Base-by-base conservation (phyloP, 2,329 filamentous ascomycete genomes). In the Geosmithia morbida region DNA sequence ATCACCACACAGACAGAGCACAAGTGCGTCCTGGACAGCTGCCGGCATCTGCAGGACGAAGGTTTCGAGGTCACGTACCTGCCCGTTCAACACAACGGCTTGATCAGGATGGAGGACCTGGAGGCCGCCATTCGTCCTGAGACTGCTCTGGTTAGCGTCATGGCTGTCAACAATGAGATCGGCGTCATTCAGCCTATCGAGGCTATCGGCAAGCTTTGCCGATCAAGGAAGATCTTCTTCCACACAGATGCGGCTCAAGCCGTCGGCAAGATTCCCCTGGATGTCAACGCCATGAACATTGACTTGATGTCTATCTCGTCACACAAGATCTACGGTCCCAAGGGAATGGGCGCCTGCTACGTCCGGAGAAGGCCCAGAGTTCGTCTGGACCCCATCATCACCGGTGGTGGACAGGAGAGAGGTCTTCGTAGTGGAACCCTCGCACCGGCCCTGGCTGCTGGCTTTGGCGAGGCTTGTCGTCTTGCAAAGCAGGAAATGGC, bases 121-220 rank as follows among this genome's bases (percentile, higher is more conserved):
- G 85, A 94, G 67, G 85, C 81, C 19, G 87, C 90, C 20, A 94
- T 98, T 52, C 80, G 85, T 51, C 89, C 89, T 1, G 89, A 97
- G 51, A 98, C 92, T 14, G 82, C 80, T 42, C 70, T 98, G 29
- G 89, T 97, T 65, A 96, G 89, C 61, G 86, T 98, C 65, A 98
- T 98, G 92, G 82, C 92, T 1, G 92, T 98, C 59, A 98, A 98
- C 72, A 98, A 98, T 65, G 92, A 98, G 68, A 97, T 98, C 58
- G 92, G 92, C 59, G 92, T 98, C n/a, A 94, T 98, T 49, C 92
- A 98, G 66, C 92, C 92, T 1, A 68, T 98, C 49, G 85, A 87
- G 56, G 80, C 95, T 68, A 98, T 98, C 61, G 92, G 92, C 59
- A 85, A 83, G 66, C 71, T 98, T 14, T 98, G 92, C 66, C 81